Base-by-base conservation (phyloP, 768 basidiomycete species). In the Mrakia gelida region DNA sequence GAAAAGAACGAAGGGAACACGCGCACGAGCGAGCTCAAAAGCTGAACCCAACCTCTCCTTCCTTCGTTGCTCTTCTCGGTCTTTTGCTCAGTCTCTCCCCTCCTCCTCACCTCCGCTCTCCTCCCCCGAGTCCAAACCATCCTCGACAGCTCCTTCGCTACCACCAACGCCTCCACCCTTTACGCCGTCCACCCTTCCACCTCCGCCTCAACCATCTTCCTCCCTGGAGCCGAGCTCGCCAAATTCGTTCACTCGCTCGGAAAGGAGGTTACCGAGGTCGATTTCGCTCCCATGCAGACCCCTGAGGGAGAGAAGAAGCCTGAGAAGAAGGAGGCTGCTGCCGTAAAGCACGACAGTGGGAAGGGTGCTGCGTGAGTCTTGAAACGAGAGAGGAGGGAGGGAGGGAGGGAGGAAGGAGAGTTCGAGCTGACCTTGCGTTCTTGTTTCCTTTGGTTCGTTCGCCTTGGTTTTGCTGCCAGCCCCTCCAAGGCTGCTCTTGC, bases 141-240 rank as follows among this genome's bases (percentile, higher is more conserved):
- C 73, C 85, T 98, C 81, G 94, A 96, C 83, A 82, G 89, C 32
- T 89, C 92, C 62, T 89, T 97, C 86, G 88, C 89, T n/a, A 41
- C 67, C 34, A 70, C 67, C 67, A 70, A 70, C 67, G 84, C 88
- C 6, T 90, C 92, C 0, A 85, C 89, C 3, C 82, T 88, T 43
- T 91, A 91, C 80, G 95, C 94, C 45, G 84, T 96, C 77, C 94
- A 92, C 81, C 90, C 91, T 56, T 79, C 82, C 30, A 90, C 91
- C 16, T 90, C 92, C 23, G 88, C 86, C 62, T 84, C 88, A 15
- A 95, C 94, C 0, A 79, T 93, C 73, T 92, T 98, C 86, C 84
- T 96, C 41, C 89, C 90, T 18, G 94, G 95, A 13, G 85, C 87
- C 75, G 92, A 95, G 78, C 89, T 96, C 83, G 83, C 88, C 41